phyloP scores from a whole-genome alignment of 306 rosid species.

The Vigna radiata region DNA sequence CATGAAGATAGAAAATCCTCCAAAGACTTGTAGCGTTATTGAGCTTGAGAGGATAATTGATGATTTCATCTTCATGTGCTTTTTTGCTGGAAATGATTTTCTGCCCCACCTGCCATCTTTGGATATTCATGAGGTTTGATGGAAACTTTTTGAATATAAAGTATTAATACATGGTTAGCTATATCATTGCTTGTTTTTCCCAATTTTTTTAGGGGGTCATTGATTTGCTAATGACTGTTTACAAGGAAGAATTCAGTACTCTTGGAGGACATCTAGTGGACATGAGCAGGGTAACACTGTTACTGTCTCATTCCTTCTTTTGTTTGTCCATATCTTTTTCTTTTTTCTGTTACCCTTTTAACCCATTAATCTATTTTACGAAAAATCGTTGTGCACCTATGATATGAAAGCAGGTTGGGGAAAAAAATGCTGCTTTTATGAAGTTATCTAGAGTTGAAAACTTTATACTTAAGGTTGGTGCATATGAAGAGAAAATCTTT shows the following conservation, averaged over 20 bases:
- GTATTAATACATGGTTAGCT: neutral
- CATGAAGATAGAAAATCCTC: slow-evolving; percentile 54
- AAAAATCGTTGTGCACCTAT: neutral
- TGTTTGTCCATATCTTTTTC: neutral
- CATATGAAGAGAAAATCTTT: slow-evolving; percentile 58
- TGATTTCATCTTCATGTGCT: slow-evolving; percentile 65
- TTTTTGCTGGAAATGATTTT: slow-evolving; percentile 72
- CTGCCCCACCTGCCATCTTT: slow-evolving; percentile 68
- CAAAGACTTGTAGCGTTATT: slow-evolving; percentile 21
- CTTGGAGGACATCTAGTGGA: slow-evolving; percentile 68
- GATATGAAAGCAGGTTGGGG: slow-evolving; percentile 44
- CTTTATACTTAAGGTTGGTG: slow-evolving; percentile 57
- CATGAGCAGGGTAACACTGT: slow-evolving; percentile 50
- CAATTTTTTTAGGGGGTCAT: slow-evolving; percentile 47
- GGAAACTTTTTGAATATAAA: neutral
- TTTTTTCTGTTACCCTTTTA: neutral
- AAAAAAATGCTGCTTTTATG: slow-evolving; percentile 43
- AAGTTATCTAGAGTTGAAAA: slow-evolving; percentile 64
- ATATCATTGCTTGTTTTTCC: neutral
- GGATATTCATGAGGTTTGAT: slow-evolving; percentile 54
- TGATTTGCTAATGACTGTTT: slow-evolving; percentile 57
- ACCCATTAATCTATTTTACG: neutral
- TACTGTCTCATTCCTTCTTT: neutral
- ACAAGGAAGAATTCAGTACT: slow-evolving; percentile 54
- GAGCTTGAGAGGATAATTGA: slow-evolving; percentile 66